A percentile compares a stretch with the other conserved stretches of the same genome.
Evolutionary conservation across 208 protist genomes (phyloP).

Genomic region (Trypanosoma brucei): DNA sequence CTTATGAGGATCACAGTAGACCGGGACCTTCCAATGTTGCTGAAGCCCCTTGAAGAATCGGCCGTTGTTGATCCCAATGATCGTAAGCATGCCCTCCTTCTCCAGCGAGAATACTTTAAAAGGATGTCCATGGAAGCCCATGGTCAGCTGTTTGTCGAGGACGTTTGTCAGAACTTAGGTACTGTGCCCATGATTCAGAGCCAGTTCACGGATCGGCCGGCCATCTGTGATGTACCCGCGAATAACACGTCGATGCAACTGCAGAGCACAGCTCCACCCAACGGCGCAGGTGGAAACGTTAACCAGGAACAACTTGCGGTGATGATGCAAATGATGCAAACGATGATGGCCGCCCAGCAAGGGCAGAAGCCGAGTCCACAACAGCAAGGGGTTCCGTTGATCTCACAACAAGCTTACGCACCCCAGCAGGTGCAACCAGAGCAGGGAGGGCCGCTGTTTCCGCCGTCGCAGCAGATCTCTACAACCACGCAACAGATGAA

Average conservation of each 20-base stretch:
- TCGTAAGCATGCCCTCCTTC: slow-evolving; percentile 30
- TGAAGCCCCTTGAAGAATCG: slow-evolving; percentile 65
- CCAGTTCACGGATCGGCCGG: not conserved
- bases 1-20: slow-evolving; percentile 54
- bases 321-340: slow-evolving; percentile 40
- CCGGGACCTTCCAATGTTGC: slow-evolving; percentile 54
- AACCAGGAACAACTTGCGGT: slow-evolving; percentile 13
- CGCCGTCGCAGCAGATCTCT: too few relatives aligned
- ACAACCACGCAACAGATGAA: too few relatives aligned
- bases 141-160: slow-evolving; percentile 25
- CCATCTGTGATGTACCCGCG: too few relatives aligned
- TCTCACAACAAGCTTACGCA: too few relatives aligned
- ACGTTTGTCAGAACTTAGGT: slow-evolving; percentile 13
- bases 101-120: slow-evolving; percentile 32
- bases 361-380: slow-evolving; percentile 11
- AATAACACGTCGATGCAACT: too few relatives aligned
- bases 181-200: slow-evolving; percentile 1
- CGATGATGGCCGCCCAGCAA: slow-evolving; percentile 15
- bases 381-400: not conserved
- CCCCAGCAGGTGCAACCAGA: too few relatives aligned
- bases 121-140: slow-evolving; percentile 21
- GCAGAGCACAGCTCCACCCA: slow-evolving; percentile 23
- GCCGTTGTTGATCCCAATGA: slow-evolving; percentile 48
- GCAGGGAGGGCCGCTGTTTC: too few relatives aligned
- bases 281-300: not conserved